Percentiles rank a stretch among this genome's conserved stretches.
Evolutionary conservation across 768 basidiomycete genomes (phyloP).

Genomic region (Cystofilobasidium ferigula): DNA sequence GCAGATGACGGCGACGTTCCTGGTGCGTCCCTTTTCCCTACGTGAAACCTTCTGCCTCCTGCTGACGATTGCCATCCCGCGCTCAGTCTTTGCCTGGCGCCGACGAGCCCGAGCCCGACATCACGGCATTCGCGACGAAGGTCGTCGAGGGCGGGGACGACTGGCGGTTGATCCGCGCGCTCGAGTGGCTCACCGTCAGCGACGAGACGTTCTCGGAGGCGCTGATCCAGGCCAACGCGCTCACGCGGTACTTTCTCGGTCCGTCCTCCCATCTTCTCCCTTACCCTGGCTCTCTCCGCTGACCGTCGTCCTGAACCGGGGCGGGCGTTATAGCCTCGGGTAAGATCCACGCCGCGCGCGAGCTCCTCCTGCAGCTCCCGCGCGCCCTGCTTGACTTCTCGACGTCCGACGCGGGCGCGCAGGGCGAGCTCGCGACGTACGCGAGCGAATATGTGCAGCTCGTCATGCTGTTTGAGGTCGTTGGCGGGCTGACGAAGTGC

Average conservation of each 20-base stretch:
- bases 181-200: constrained; percentile 84
- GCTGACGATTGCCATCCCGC: background rate
- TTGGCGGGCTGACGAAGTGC: constrained; percentile 31
- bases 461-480: constrained; percentile 31
- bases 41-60: background rate
- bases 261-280: constrained; percentile 32
- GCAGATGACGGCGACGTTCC: constrained; percentile 45
- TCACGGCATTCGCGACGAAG: constrained; percentile 26
- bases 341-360: constrained; percentile 53
- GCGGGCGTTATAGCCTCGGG: constrained; percentile 58
- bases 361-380: constrained; percentile 34
- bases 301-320: background rate
- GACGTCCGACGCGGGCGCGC: constrained; percentile 13
- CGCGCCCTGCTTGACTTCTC: constrained; percentile 27
- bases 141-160: constrained; percentile 29
- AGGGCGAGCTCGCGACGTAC: constrained; percentile 29
- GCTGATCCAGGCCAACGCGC: constrained; percentile 73
- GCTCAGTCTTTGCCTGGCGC: constrained; percentile 33
- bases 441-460: constrained; percentile 32
- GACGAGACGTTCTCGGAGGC: constrained; percentile 64
- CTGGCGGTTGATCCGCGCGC: constrained; percentile 59
- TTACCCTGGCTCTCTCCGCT: background rate
- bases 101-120: constrained; percentile 32
- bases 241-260: constrained; percentile 84
- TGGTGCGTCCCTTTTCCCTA: constrained; percentile 31